Percentiles rank a stretch among this genome's conserved stretches.
Conservation (phyloP, 75 land plant species). For the Chamaecyparis obtusa region DNA sequence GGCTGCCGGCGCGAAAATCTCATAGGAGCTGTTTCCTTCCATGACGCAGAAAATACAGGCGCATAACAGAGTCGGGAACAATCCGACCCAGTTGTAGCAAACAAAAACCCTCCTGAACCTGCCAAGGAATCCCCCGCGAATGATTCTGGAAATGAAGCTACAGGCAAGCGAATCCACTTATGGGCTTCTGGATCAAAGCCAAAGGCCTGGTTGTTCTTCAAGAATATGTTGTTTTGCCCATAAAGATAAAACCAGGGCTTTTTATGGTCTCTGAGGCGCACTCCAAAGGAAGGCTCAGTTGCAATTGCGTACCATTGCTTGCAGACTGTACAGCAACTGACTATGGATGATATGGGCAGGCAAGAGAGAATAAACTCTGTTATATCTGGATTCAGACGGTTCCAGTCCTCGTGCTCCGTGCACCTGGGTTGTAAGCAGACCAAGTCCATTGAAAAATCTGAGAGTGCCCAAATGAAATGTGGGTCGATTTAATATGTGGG, state of each 20-base stretch:
- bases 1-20: conserved; percentile 45
- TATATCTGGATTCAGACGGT: conserved; percentile 35
- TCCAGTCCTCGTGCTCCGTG: conserved; percentile 6
- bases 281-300: conserved; percentile 38
- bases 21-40: conserved; percentile 47
- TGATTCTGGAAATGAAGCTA: conserved; percentile 6
- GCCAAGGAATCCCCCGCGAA: conserved; percentile 23
- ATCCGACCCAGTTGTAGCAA: conserved; percentile 23
- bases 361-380: conserved; percentile 46
- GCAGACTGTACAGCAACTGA: conserved; percentile 50
- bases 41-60: conserved; percentile 20
- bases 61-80: conserved; percentile 25
- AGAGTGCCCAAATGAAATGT: background rate
- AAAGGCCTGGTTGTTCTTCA: conserved; percentile 51
- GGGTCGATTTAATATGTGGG: background rate
- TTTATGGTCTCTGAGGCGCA: conserved; percentile 16
- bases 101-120: conserved; percentile 37
- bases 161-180: conserved; percentile 45
- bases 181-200: conserved; percentile 57
- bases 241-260: conserved; percentile 62
- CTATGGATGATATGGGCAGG: conserved; percentile 46
- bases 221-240: conserved; percentile 50
- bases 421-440: background rate
- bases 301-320: conserved; percentile 49
- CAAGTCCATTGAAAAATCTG: background rate